A percentile compares a stretch with the other conserved stretches of the same genome.
Conservation (phyloP, 2,329 filamentous ascomycete genomes). For the Pseudogymnoascus pannorum region DNA sequence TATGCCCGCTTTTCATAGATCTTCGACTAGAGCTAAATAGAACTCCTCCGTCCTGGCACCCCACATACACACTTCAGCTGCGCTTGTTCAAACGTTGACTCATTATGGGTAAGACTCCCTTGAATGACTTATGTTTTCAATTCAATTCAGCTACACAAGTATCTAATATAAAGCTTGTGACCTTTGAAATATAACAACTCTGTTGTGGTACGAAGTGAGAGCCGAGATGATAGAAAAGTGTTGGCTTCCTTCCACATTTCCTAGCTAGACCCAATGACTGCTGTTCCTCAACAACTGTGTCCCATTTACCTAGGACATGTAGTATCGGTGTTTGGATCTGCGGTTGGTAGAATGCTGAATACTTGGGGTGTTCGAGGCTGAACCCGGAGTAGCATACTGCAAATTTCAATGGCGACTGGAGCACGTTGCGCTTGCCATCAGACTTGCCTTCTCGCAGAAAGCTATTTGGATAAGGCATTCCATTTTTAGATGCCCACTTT, state of each 20-base stretch:
- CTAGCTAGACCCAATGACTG: background rate
- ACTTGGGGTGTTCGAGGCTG: conserved; percentile 9
- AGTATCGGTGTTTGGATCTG: conserved; percentile 9
- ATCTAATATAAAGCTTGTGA: background rate
- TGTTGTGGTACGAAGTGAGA: conserved; percentile 8
- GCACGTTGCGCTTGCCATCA: background rate
- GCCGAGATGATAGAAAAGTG: conserved; percentile 11
- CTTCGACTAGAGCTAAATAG: background rate
- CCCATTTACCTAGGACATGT: too few species aligned
- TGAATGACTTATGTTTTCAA: background rate
- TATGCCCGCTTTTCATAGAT: background rate
- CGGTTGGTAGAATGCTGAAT: conserved; percentile 9
- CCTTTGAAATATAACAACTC: background rate
- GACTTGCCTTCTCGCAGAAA: background rate
- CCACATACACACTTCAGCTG: background rate
- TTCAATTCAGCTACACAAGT: background rate
- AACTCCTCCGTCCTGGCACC: background rate
- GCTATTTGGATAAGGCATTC: background rate
- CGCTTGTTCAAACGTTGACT: background rate
- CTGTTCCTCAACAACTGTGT: conserved; percentile 8
- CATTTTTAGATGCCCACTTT: too few species aligned
- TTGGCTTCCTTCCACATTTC: background rate
- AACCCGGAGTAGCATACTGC: too few species aligned
- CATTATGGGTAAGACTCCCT: background rate
- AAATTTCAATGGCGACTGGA: conserved; percentile 8